Evolutionary conservation across 768 basidiomycete species (phyloP).

Genomic region (Collybia sp.): DNA sequence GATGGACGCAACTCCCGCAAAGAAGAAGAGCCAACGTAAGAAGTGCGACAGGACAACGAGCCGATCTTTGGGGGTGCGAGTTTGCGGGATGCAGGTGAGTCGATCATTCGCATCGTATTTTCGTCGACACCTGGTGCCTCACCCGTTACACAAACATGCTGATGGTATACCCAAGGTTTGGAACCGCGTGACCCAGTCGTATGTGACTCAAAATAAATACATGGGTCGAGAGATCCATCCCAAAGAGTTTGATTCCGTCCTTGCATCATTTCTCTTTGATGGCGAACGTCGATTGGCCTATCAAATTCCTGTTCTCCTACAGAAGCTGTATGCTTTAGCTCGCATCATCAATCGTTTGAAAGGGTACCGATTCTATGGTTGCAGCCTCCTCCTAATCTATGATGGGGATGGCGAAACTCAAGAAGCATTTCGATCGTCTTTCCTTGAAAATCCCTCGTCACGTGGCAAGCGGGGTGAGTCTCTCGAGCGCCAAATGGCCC

Average conservation of each 20-base stretch:
- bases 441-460: conserved; percentile 61
- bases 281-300: conserved; percentile 81
- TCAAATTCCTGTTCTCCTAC: conserved; percentile 88
- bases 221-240: conserved; percentile 86
- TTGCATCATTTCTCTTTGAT: conserved; percentile 81
- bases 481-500: conserved; percentile 51
- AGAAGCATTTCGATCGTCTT: conserved; percentile 59
- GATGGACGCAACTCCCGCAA: conserved; percentile 84
- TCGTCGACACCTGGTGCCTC: conserved; percentile 4
- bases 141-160: not conserved
- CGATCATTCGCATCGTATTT: not conserved
- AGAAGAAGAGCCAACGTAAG: conserved; percentile 98
- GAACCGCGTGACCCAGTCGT: conserved; percentile 81
- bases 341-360: conserved; percentile 84
- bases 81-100: conserved; percentile 98
- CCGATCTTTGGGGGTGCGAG: conserved; percentile 80
- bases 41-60: conserved; percentile 98
- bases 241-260: conserved; percentile 77
- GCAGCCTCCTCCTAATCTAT: conserved; percentile 94
- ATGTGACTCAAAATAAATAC: conserved; percentile 95
- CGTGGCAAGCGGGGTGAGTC: conserved; percentile 77
- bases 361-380: conserved; percentile 98
- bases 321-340: conserved; percentile 92
- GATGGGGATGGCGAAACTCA: conserved; percentile 92
- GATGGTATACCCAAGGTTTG: conserved; percentile 61